Percentiles rank a stretch among this genome's conserved stretches.
These are phyloP conservation scores for Exsudoporus frostii DNA, from an alignment of 768 basidiomycete species.

Conservation along the genomic window DNA sequence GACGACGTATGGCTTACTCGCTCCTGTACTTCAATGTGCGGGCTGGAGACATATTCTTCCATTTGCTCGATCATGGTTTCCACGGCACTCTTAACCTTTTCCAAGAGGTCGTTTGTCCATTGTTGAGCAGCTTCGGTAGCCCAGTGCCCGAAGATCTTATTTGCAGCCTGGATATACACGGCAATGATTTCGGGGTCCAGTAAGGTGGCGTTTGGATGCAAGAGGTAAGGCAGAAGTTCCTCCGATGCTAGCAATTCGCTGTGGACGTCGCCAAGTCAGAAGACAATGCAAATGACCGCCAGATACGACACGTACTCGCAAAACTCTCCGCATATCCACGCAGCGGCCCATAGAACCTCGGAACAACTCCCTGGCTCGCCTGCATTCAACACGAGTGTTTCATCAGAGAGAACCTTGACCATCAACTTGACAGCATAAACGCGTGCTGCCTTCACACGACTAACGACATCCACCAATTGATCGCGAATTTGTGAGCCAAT, in stretches of 20 bases:
- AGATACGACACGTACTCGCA: conserved; percentile 58
- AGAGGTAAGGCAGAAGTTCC: conserved; percentile 65
- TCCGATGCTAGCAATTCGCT: conserved; percentile 81
- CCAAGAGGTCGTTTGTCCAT: conserved; percentile 74
- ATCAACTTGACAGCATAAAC: conserved; percentile 81
- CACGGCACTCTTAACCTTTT: conserved; percentile 62
- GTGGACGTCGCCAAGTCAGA: conserved; percentile 10
- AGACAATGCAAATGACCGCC: neutral
- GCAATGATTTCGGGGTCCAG: conserved; percentile 65
- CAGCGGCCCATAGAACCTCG: conserved; percentile 89
- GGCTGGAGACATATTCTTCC: conserved; percentile 52
- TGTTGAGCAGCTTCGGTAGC: conserved; percentile 66
- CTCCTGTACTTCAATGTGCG: conserved; percentile 89
- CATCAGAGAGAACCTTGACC: conserved; percentile 78
- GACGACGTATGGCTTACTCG: conserved; percentile 50
- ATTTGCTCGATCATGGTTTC: conserved; percentile 60
- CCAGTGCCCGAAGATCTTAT: conserved; percentile 89
- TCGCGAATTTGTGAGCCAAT: conserved; percentile 77
- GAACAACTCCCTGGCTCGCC: conserved; percentile 71
- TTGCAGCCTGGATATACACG: conserved; percentile 77
- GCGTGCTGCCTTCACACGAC: conserved; percentile 73
- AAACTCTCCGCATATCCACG: conserved; percentile 96
- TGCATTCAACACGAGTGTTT: conserved; percentile 64
- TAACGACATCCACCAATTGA: conserved; percentile 83
- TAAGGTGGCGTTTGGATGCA: conserved; percentile 54